A percentile compares a stretch with the other conserved stretches of the same genome.
phyloP scores from a whole-genome alignment of 768 basidiomycete genomes.

The Vishniacozyma victoriae region DNA sequence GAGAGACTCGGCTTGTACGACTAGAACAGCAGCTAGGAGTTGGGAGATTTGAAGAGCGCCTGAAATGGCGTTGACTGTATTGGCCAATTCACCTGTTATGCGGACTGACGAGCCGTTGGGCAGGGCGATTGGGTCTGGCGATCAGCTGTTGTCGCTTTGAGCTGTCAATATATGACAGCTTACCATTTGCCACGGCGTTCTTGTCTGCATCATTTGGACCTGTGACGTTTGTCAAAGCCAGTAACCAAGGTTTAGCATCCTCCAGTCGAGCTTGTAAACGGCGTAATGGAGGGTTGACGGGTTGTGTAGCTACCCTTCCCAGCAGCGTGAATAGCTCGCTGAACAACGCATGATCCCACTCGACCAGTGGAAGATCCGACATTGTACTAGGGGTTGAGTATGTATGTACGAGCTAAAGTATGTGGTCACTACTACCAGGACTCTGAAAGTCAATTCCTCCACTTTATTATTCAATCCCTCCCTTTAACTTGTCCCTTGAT shows the following conservation, averaged over 20 bases:
- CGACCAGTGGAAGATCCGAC: slow-evolving; percentile 9
- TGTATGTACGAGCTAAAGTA: background rate
- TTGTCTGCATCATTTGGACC: slow-evolving; percentile 28
- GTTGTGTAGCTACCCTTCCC: slow-evolving; percentile 17
- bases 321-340: slow-evolving; percentile 35
- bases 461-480: too few relatives aligned
- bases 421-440: too few relatives aligned
- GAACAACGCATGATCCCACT: slow-evolving; percentile 37
- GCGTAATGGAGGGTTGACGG: slow-evolving; percentile 28
- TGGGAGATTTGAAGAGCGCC: slow-evolving; percentile 26
- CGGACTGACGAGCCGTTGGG: slow-evolving; percentile 22
- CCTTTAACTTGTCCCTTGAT: background rate
- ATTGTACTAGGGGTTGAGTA: background rate
- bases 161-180: background rate
- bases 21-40: slow-evolving; percentile 27
- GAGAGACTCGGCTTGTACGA: slow-evolving; percentile 27
- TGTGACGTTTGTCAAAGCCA: slow-evolving; percentile 21
- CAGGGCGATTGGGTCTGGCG: slow-evolving; percentile 17
- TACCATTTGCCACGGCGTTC: slow-evolving; percentile 30
- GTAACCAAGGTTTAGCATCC: slow-evolving; percentile 35
- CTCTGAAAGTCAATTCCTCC: background rate
- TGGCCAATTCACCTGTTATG: slow-evolving; percentile 23
- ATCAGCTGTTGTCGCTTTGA: background rate
- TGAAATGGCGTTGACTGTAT: slow-evolving; percentile 23
- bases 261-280: slow-evolving; percentile 24